Percentiles rank a stretch among this genome's conserved stretches.
phyloP scores from a whole-genome alignment of 306 rosid species.

The Begonia loranthoides region DNA sequence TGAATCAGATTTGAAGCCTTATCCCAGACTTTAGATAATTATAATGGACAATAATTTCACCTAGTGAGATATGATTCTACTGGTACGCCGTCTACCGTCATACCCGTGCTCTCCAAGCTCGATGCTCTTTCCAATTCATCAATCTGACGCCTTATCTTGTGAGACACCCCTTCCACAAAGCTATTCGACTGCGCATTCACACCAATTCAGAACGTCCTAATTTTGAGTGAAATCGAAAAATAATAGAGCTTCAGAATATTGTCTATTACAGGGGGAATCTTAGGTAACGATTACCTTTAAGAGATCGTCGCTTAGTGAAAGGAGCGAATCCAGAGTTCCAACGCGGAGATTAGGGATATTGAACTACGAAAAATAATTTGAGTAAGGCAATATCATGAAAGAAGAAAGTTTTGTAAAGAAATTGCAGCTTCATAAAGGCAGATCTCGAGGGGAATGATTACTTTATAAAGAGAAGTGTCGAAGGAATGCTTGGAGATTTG shows the following conservation, averaged over 20 bases:
- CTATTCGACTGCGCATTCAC: conserved; percentile 46
- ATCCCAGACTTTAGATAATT: too few relatives aligned
- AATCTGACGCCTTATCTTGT: conserved; percentile 92
- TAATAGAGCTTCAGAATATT: background rate
- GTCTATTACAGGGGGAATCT: background rate
- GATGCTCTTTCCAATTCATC: conserved; percentile 76
- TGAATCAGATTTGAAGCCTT: too few relatives aligned
- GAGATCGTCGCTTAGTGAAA: conserved; percentile 97
- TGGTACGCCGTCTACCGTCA: conserved; percentile 92
- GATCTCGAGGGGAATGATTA: conserved; percentile 22
- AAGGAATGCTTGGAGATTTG: conserved; percentile 90
- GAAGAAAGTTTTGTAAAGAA: too few relatives aligned
- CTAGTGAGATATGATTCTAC: conserved; percentile 90
- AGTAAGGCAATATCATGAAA: background rate
- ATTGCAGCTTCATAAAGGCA: background rate
- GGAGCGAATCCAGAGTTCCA: conserved; percentile 96
- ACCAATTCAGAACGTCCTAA: background rate
- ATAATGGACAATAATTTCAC: conserved; percentile 11
- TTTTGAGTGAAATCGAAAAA: too few relatives aligned
- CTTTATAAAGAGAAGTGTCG: conserved; percentile 90
- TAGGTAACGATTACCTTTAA: conserved; percentile 37
- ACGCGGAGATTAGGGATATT: conserved; percentile 87
- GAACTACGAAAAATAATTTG: conserved; percentile 27
- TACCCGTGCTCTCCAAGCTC: conserved; percentile 39
- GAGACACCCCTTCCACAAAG: conserved; percentile 80